Conservation (phyloP, 2,329 filamentous ascomycete species). For the Emergomyces pasteurianus region DNA sequence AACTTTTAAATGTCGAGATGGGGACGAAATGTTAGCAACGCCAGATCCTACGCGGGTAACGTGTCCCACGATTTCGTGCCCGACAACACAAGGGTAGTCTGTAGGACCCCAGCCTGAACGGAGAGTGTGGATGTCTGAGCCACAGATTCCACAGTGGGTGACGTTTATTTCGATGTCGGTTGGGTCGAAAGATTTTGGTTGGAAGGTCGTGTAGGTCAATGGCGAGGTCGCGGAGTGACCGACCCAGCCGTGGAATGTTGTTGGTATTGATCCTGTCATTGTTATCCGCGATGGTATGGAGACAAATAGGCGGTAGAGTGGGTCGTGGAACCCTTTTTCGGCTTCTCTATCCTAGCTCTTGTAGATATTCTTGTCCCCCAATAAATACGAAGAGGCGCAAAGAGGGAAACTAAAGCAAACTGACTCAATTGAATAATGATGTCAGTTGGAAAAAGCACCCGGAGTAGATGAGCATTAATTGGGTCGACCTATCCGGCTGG, state of each 20-base stretch:
- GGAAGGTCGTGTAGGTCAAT: too few relatives aligned
- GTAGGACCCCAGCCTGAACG: slow-evolving; percentile 34
- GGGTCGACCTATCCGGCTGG: not conserved
- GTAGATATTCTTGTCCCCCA: too few relatives aligned
- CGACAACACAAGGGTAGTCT: slow-evolving; percentile 41
- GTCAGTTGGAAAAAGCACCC: not conserved
- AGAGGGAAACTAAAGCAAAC: not conserved
- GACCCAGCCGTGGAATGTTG: too few relatives aligned
- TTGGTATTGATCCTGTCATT: too few relatives aligned
- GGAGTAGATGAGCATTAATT: not conserved
- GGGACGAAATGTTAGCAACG: slow-evolving; percentile 38
- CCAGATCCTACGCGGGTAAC: slow-evolving; percentile 56
- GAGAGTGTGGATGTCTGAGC: not conserved
- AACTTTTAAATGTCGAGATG: slow-evolving; percentile 40
- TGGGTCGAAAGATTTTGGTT: not conserved
- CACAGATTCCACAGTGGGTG: not conserved
- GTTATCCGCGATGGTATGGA: too few relatives aligned
- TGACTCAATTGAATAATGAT: not conserved
- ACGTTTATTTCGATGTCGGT: not conserved
- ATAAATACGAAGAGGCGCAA: too few relatives aligned
- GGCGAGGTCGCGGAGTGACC: too few relatives aligned
- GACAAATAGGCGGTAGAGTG: too few relatives aligned
- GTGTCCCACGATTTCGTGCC: slow-evolving; percentile 55
- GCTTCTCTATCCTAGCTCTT: too few relatives aligned
- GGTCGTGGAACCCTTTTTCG: too few relatives aligned